Evolutionary conservation across 106 monocot genomes (phyloP).

Genomic region (Cymbidium sinense): DNA sequence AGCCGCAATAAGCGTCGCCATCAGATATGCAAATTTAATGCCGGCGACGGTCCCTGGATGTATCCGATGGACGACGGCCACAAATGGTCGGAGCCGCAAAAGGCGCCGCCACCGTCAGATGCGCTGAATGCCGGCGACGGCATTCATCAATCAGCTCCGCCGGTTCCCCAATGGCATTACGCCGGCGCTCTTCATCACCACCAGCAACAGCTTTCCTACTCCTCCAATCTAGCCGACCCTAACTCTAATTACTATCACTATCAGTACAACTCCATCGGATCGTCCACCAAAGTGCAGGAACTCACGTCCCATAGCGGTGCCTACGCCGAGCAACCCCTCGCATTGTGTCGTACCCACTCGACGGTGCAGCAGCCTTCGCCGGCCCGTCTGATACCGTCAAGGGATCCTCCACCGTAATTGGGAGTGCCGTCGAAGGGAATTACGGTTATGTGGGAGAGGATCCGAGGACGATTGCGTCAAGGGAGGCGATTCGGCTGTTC

Average conservation of each 20-base stretch:
- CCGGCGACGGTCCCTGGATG: too few relatives aligned
- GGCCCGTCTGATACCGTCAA: not conserved
- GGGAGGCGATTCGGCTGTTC: conserved; percentile 1
- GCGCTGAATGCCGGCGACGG: too few relatives aligned
- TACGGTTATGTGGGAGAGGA: not conserved
- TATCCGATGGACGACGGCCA: too few relatives aligned
- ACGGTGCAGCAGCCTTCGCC: not conserved
- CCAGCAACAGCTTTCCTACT: not conserved
- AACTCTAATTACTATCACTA: not conserved
- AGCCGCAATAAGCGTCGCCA: too few relatives aligned
- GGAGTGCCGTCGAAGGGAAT: not conserved
- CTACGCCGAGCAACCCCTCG: not conserved
- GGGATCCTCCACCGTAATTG: not conserved
- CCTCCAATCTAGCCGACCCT: not conserved
- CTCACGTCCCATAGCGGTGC: not conserved
- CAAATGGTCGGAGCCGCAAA: too few relatives aligned
- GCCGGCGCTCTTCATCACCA: not conserved
- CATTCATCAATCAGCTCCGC: too few relatives aligned
- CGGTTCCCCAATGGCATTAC: not conserved
- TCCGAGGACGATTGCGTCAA: not conserved
- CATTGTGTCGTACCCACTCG: not conserved
- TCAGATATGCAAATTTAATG: too few relatives aligned
- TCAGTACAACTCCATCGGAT: not conserved
- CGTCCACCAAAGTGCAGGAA: too few relatives aligned
- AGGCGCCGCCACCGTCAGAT: too few relatives aligned